These are phyloP conservation scores for Amanita subjunquillea DNA, from an alignment of 768 basidiomycete species.

Conservation along the genomic window DNA sequence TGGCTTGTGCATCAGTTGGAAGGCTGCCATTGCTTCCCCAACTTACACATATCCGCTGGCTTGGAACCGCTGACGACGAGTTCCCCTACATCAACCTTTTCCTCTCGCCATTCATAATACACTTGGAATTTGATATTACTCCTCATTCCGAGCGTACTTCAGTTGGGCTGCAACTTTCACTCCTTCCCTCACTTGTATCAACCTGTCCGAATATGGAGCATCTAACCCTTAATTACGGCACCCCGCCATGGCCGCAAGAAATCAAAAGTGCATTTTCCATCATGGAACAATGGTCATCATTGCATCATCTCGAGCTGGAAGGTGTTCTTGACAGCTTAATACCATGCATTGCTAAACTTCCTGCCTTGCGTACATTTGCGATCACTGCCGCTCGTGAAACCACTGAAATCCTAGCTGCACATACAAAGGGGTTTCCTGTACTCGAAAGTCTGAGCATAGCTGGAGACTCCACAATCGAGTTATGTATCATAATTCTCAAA, in stretches of 20 bases:
- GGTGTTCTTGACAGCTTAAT: not conserved
- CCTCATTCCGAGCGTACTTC: not conserved
- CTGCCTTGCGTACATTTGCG: not conserved
- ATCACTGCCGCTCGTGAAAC: not conserved
- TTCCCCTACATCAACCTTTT: conserved; percentile 2
- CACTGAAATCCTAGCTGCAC: not conserved
- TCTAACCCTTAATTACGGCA: not conserved
- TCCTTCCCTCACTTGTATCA: not conserved
- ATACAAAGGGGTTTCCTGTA: not conserved
- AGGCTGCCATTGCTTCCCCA: not conserved
- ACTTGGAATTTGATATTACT: not conserved
- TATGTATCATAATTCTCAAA: not conserved
- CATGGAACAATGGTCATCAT: not conserved
- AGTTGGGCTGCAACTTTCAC: not conserved
- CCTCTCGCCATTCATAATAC: not conserved
- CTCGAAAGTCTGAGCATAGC: not conserved
- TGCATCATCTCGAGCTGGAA: not conserved
- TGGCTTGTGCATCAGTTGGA: not conserved
- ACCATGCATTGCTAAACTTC: not conserved
- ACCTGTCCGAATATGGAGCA: not conserved
- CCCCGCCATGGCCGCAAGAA: not conserved
- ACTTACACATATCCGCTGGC: not conserved
- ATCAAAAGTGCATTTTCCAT: not conserved
- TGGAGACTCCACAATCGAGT: not conserved
- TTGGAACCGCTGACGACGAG: not conserved